Percentiles rank a stretch among this genome's conserved stretches.
These are phyloP conservation scores for Aspergillus pseudoviridinutans DNA, from an alignment of 2,329 filamentous ascomycete genomes.

Conservation along the genomic window DNA sequence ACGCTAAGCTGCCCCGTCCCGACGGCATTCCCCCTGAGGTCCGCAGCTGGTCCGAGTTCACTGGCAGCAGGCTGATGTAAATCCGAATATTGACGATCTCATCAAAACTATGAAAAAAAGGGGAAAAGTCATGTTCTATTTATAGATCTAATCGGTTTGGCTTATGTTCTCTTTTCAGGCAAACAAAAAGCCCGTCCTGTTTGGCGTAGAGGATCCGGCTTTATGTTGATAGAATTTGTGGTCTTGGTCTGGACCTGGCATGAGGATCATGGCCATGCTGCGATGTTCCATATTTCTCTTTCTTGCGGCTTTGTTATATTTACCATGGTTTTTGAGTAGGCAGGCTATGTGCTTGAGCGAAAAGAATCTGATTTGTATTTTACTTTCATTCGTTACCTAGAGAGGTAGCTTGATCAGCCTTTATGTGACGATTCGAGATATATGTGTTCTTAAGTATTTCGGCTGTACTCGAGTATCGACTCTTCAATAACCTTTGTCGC, in stretches of 20 bases:
- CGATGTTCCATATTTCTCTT: conserved; percentile 7
- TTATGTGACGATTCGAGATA: background rate
- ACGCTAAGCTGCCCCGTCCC: conserved; percentile 82
- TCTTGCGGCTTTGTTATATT: conserved; percentile 11
- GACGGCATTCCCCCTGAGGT: conserved; percentile 91
- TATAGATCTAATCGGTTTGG: conserved; percentile 20
- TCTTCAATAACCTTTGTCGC: background rate
- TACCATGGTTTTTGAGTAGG: conserved; percentile 17
- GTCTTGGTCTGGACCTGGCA: conserved; percentile 18
- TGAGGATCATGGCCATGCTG: conserved; percentile 10
- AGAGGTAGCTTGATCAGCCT: background rate
- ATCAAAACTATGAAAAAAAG: conserved; percentile 11
- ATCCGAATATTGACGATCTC: conserved; percentile 11
- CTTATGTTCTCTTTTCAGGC: conserved; percentile 12
- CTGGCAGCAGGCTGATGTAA: conserved; percentile 61
- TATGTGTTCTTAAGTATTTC: background rate
- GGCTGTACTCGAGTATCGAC: conserved; percentile 10
- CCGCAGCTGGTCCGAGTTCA: conserved; percentile 91
- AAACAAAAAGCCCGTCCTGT: conserved; percentile 16
- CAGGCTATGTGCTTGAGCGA: conserved; percentile 27
- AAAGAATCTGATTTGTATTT: conserved; percentile 21
- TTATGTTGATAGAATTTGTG: conserved; percentile 28
- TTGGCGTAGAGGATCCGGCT: conserved; percentile 25
- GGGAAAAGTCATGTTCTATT: conserved; percentile 16
- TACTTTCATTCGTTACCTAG: background rate